A percentile compares a stretch with the other conserved stretches of the same genome.
These are phyloP conservation scores for Metrosideros polymorpha DNA, from an alignment of 441 rosid genomes.

Conservation along the genomic window DNA sequence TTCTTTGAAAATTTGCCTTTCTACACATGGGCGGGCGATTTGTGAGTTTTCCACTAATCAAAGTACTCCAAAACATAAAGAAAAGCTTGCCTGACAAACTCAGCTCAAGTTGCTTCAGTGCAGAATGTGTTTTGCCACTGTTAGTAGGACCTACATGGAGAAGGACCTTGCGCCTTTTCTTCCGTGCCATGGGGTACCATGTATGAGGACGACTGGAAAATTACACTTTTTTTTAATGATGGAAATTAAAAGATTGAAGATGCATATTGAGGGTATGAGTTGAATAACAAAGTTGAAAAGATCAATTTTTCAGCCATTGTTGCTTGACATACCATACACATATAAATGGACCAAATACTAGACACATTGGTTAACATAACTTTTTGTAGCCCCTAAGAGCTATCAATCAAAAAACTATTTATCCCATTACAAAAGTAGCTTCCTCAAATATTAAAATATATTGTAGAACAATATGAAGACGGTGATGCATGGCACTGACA, in stretches of 20 bases:
- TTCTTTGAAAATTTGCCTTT: background rate
- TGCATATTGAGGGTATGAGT: background rate
- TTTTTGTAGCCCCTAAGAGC: background rate
- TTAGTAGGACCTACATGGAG: conserved; percentile 95
- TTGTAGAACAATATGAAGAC: background rate
- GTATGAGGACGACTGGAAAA: conserved; percentile 60
- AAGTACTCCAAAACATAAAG: background rate
- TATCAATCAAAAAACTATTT: background rate
- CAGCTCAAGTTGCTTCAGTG: conserved; percentile 61
- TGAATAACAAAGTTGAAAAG: background rate
- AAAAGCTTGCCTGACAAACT: conserved; percentile 63
- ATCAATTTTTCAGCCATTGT: background rate
- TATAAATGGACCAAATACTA: background rate
- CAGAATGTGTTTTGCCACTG: conserved; percentile 86
- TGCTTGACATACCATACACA: background rate
- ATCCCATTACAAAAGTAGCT: background rate
- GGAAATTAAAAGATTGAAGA: background rate
- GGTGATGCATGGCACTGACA: background rate
- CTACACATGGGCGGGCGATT: background rate
- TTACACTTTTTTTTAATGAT: background rate
- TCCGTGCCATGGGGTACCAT: conserved; percentile 85
- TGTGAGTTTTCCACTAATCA: background rate
- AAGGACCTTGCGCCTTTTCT: conserved; percentile 64
- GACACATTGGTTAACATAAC: background rate
- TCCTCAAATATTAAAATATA: background rate